Evolutionary conservation across 208 protist genomes (phyloP).

Genomic region (Polymyxa betae): DNA sequence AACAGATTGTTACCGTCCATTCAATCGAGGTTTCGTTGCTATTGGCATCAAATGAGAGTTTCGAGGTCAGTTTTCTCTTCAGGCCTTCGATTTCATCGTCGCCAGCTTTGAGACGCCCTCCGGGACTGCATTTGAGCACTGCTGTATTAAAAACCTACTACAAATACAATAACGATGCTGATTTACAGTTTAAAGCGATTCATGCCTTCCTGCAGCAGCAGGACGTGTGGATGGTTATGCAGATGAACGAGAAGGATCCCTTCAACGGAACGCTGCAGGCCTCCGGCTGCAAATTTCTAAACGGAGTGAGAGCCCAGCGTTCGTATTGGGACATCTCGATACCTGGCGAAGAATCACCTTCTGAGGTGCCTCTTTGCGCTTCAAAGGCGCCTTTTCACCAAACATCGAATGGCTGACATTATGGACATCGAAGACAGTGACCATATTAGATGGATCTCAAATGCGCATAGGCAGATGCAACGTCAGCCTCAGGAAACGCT

Average conservation of each 20-base stretch:
- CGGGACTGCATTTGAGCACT: not conserved
- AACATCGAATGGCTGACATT: slow-evolving; percentile 15
- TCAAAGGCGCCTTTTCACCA: slow-evolving; percentile 29
- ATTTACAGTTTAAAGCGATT: slow-evolving; percentile 39
- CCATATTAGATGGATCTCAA: no score
- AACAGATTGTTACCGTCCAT: not conserved
- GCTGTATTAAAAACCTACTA: not conserved
- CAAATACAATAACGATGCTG: not conserved
- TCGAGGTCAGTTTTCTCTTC: slow-evolving; percentile 46
- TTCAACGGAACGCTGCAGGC: not conserved
- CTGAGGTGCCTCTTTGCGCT: not conserved
- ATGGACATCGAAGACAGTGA: not conserved
- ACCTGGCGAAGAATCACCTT: not conserved
- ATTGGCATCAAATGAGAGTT: not conserved
- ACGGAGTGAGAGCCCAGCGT: no score
- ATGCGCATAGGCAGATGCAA: no score
- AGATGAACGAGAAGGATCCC: slow-evolving; percentile 21
- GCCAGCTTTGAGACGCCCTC: not conserved
- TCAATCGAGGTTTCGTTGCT: not conserved
- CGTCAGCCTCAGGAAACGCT: no score
- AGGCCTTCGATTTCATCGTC: not conserved
- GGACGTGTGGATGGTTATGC: slow-evolving; percentile 17
- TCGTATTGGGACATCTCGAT: no score
- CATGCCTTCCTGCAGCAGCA: not conserved
- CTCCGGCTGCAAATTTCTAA: not conserved